A percentile compares a stretch with the other conserved stretches of the same genome.
These are phyloP conservation scores for Talaromyces sp. DNA, from an alignment of 2,329 filamentous ascomycete species.

Conservation along the genomic window DNA sequence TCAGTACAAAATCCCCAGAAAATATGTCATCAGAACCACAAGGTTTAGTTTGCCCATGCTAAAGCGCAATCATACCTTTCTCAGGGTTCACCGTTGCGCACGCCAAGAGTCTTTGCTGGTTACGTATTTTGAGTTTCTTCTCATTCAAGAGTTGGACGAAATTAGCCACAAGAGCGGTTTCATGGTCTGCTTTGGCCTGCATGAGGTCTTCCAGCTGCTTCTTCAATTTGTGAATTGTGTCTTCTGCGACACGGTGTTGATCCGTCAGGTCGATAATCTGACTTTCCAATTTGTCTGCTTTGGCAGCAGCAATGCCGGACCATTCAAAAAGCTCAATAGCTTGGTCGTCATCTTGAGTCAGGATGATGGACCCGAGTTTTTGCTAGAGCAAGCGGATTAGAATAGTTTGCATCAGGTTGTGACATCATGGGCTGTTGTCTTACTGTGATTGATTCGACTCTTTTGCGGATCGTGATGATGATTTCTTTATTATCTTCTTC, in stretches of 20 bases:
- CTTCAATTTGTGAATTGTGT: slow-evolving; percentile 55
- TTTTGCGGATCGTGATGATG: slow-evolving; percentile 45
- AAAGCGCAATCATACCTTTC: slow-evolving; percentile 39
- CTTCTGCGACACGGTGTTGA: slow-evolving; percentile 49
- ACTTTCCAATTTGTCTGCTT: slow-evolving; percentile 46
- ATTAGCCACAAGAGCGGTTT: slow-evolving; percentile 60
- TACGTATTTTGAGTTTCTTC: slow-evolving; percentile 67
- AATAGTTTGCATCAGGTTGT: slow-evolving; percentile 2
- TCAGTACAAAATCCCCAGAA: neutral
- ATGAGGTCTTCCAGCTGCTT: slow-evolving; percentile 61
- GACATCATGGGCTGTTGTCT: neutral
- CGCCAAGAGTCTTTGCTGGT: slow-evolving; percentile 60
- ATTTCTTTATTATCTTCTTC: slow-evolving; percentile 38
- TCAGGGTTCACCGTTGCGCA: slow-evolving; percentile 50
- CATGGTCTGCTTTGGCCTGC: slow-evolving; percentile 58
- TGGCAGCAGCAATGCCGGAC: slow-evolving; percentile 52
- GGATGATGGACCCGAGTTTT: slow-evolving; percentile 57
- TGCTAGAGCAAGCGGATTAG: slow-evolving; percentile 40
- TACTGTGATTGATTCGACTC: slow-evolving; percentile 54
- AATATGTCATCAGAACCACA: neutral
- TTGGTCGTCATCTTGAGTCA: slow-evolving; percentile 57
- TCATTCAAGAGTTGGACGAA: slow-evolving; percentile 62
- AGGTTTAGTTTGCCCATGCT: too few species aligned
- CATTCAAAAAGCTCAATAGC: slow-evolving; percentile 62
- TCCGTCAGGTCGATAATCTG: slow-evolving; percentile 46